phyloP scores from a whole-genome alignment of 2,329 filamentous ascomycete species.

The Venturia effusa region DNA sequence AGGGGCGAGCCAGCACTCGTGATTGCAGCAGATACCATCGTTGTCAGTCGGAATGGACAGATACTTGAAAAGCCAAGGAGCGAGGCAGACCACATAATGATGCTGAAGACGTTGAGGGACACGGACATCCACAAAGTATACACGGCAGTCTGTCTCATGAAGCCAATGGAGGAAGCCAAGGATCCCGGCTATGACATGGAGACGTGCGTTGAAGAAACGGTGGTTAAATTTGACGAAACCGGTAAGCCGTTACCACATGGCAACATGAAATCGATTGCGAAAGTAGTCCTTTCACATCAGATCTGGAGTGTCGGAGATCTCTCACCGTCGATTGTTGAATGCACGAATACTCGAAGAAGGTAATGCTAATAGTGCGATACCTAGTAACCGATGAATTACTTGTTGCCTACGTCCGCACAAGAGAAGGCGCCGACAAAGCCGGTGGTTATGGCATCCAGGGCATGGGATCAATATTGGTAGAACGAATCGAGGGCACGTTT shows the following conservation, averaged over 20 bases:
- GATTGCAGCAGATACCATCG: constrained; percentile 82
- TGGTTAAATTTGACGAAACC: constrained; percentile 70
- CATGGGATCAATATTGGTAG: constrained; percentile 72
- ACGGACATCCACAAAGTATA: constrained; percentile 40
- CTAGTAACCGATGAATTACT: constrained; percentile 75
- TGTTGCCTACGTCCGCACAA: constrained; percentile 65
- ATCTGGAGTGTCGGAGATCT: too few relatives aligned
- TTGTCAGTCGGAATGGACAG: constrained; percentile 62
- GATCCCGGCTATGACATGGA: constrained; percentile 80
- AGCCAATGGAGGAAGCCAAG: constrained; percentile 66
- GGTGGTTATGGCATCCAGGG: constrained; percentile 94
- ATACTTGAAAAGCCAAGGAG: constrained; percentile 86
- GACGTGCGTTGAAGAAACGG: constrained; percentile 78
- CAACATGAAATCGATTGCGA: too few relatives aligned
- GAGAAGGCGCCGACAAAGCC: constrained; percentile 92
- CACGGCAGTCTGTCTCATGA: constrained; percentile 75
- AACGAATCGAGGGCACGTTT: constrained; percentile 77
- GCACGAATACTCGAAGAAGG: not conserved
- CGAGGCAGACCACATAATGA: constrained; percentile 70
- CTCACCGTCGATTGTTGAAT: too few relatives aligned
- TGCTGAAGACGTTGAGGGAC: constrained; percentile 75
- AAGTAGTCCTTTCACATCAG: too few relatives aligned
- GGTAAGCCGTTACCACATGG: constrained; percentile 18
- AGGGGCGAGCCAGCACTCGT: constrained; percentile 70
- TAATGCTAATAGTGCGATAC: constrained; percentile 9